phyloP scores from a whole-genome alignment of 495 filamentous ascomycete genomes.

The Neurospora tetrasperma region DNA sequence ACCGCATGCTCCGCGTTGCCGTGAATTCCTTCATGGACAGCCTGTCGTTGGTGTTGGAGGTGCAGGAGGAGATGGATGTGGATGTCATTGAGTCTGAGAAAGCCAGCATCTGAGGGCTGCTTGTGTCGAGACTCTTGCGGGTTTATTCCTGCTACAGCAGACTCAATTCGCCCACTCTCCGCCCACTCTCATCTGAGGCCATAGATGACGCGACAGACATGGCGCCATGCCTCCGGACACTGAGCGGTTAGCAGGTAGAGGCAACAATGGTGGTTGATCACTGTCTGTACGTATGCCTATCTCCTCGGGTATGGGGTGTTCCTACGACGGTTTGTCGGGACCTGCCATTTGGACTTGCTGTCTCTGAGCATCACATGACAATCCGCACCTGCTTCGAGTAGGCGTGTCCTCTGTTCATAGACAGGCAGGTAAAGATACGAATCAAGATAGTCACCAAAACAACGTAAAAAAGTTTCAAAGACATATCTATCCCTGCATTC shows the following conservation, averaged over 20 bases:
- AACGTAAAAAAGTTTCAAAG: not conserved
- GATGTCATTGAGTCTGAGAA: constrained; percentile 50
- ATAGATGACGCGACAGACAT: not conserved
- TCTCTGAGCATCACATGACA: not conserved
- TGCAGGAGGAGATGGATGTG: constrained; percentile 82
- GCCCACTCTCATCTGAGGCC: not conserved
- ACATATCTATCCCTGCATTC: not conserved
- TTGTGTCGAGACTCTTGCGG: not conserved
- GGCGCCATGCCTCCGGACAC: not conserved
- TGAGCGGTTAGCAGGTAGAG: not conserved
- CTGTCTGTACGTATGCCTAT: not conserved
- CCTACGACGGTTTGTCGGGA: not conserved
- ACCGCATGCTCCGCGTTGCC: constrained; percentile 91
- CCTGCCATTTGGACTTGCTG: not conserved
- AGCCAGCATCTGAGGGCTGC: not conserved
- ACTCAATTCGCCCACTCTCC: not conserved
- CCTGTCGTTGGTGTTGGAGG: constrained; percentile 66
- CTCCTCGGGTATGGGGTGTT: not conserved
- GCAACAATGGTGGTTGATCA: not conserved
- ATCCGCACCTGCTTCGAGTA: not conserved
- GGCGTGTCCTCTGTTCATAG: not conserved
- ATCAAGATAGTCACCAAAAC: not conserved
- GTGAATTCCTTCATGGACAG: constrained; percentile 99
- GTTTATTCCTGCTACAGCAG: not conserved
- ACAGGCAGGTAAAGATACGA: not conserved